Conservation (phyloP, 257 asterid species). For the Thymus mandschuricus region DNA sequence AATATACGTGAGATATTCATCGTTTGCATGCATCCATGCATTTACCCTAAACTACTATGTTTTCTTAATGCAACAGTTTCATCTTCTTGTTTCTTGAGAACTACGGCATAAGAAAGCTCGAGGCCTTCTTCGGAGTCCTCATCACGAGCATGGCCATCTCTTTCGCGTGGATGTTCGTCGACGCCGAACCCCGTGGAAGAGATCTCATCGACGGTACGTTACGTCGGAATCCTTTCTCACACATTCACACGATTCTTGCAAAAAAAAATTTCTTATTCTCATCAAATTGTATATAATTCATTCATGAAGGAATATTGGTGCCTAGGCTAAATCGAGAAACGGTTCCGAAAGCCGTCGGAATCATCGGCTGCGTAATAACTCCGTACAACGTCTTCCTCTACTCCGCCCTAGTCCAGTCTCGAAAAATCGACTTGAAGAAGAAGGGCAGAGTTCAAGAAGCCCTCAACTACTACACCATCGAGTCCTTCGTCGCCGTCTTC, state of each 20-base stretch:
- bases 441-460: slow-evolving; percentile 73
- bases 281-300: neutral
- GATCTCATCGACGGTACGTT: slow-evolving; percentile 53
- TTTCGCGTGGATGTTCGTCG: slow-evolving; percentile 80
- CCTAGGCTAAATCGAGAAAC: slow-evolving; percentile 67
- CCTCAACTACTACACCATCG: slow-evolving; percentile 71
- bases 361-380: slow-evolving; percentile 75
- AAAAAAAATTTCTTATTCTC: neutral
- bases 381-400: slow-evolving; percentile 79
- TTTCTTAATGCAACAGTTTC: slow-evolving; percentile 52
- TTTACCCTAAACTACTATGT: no score
- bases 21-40: no score
- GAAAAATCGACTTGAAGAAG: slow-evolving; percentile 64
- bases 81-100: slow-evolving; percentile 76
- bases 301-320: slow-evolving; percentile 50
- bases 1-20: no score
- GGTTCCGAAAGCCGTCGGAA: slow-evolving; percentile 74
- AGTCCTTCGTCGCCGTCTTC: slow-evolving; percentile 59
- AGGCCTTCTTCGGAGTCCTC: slow-evolving; percentile 74
- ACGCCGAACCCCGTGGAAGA: slow-evolving; percentile 55
- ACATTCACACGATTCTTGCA: no score
- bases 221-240: neutral
- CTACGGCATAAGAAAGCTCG: slow-evolving; percentile 78
- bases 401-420: slow-evolving; percentile 72
- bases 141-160: slow-evolving; percentile 80